These are phyloP conservation scores for Oryza glaberrima DNA, from an alignment of 176 grass and related monocot species.

Conservation along the genomic window DNA sequence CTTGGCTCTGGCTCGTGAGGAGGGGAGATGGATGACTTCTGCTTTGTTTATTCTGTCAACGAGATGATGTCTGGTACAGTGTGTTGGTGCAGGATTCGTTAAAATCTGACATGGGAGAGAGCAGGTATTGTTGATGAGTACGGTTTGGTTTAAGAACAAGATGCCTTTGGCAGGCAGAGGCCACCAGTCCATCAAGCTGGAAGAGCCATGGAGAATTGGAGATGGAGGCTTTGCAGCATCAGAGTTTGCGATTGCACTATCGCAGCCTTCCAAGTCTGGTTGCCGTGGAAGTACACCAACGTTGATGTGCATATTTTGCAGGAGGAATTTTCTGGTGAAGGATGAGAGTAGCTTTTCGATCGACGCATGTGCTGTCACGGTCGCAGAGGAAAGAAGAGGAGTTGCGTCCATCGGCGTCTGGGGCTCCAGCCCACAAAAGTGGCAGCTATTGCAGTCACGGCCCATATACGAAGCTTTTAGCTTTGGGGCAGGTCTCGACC, in stretches of 20 bases:
- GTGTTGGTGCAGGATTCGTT: background rate
- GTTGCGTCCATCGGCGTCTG: too few species aligned
- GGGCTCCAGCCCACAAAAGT: too few species aligned
- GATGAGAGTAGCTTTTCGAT: too few species aligned
- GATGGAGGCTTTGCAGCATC: background rate
- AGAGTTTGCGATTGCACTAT: background rate
- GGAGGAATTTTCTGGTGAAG: too few species aligned
- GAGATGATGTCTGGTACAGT: background rate
- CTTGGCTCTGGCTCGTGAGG: too few species aligned
- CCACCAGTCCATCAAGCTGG: background rate
- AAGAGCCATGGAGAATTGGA: background rate
- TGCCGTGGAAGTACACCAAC: background rate
- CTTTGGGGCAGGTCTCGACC: too few species aligned
- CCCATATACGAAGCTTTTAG: too few species aligned
- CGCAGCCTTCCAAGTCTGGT: background rate
- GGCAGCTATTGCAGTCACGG: too few species aligned
- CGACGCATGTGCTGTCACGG: too few species aligned
- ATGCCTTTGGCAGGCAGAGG: background rate
- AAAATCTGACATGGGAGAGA: background rate
- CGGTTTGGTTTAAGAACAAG: slow-evolving; percentile 22
- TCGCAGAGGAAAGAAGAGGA: too few species aligned
- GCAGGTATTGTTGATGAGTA: background rate
- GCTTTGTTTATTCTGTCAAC: background rate
- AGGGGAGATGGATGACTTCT: background rate
- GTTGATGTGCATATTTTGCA: background rate